Conservation (phyloP, 2,329 filamentous ascomycete species). For the Aspergillus japonicus region DNA sequence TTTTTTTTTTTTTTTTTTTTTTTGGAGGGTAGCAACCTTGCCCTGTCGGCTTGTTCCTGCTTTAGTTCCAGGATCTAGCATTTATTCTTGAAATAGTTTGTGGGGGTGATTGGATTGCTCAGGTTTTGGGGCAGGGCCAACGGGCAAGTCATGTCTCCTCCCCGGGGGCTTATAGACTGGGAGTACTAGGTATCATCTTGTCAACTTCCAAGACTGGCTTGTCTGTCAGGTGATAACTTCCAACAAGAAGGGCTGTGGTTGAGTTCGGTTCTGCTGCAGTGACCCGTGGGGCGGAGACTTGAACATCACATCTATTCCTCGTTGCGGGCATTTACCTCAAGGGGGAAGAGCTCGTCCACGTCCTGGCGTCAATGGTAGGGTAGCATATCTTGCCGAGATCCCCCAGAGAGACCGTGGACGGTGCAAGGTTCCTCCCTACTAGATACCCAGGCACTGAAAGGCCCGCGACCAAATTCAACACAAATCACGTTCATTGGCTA, state of each 20-base stretch:
- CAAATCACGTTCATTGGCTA: not conserved
- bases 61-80: too few relatives aligned
- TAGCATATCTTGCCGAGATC: not conserved
- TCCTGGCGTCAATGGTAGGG: not conserved
- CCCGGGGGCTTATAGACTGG: too few relatives aligned
- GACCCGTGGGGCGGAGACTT: not conserved
- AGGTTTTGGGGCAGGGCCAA: too few relatives aligned
- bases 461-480: not conserved
- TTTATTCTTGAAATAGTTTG: too few relatives aligned
- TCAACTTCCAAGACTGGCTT: too few relatives aligned
- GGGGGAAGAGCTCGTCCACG: not conserved
- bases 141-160: too few relatives aligned
- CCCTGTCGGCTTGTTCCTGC: too few relatives aligned
- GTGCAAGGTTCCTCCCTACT: not conserved
- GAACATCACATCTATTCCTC: not conserved
- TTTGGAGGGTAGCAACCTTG: too few relatives aligned
- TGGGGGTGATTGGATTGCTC: too few relatives aligned
- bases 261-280: not conserved
- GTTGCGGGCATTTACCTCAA: not conserved
- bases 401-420: too few relatives aligned
- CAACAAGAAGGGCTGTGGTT: not conserved
- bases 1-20: too few relatives aligned
- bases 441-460: not conserved
- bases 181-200: too few relatives aligned
- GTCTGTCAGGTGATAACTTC: not conserved